Base-by-base conservation (phyloP, 2,329 filamentous ascomycete genomes). In the Proliferodiscus dingleyae region DNA sequence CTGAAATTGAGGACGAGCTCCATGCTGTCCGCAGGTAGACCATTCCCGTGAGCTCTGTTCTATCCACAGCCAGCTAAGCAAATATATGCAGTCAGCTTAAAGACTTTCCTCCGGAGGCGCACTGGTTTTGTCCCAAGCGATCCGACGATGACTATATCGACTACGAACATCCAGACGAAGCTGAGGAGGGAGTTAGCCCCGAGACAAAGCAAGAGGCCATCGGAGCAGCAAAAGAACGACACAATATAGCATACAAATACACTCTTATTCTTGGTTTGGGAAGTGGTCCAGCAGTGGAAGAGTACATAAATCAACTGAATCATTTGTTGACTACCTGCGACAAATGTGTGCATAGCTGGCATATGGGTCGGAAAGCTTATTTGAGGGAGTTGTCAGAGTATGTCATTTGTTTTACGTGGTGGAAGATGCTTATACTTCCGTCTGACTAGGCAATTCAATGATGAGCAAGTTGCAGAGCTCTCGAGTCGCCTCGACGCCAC, bases 331-430 rank as follows among this genome's bases (percentile, higher is more conserved):
- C 72, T 46, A 71, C 68, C 46, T 90, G 86, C 64, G 78, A 87
- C 43, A 72, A 77, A 41, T 90, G 86, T 61, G 82, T 87, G 41
- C 74, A 81, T 50, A 82, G 82, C 55, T 90, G 87, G 76, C 86
- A 90, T 64, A 80, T 80, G 60, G 76, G 75, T 23, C 82, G 86
- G 51, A 77, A 77, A 49, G 68, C 71, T 45, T 77, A 85, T 52
- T 67, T 87, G 24, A 77, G 80, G 49, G 71, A 77, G 38, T 70
- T 89, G 44, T 72, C 77, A 55, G 77, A 82, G 73, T 81, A 69
- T 57, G 71, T 65, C 21, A 51, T 58, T 37, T 57, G 30, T 23
- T 3, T 24, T 26, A 8, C 29, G 21, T 3, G 23, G 5, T 18
- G 19, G 22, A 11, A 22, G n/a, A 15, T n/a, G 19, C 50, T 59